Evolutionary conservation across 768 basidiomycete species (phyloP).

Genomic region (Tylopilus sp.): DNA sequence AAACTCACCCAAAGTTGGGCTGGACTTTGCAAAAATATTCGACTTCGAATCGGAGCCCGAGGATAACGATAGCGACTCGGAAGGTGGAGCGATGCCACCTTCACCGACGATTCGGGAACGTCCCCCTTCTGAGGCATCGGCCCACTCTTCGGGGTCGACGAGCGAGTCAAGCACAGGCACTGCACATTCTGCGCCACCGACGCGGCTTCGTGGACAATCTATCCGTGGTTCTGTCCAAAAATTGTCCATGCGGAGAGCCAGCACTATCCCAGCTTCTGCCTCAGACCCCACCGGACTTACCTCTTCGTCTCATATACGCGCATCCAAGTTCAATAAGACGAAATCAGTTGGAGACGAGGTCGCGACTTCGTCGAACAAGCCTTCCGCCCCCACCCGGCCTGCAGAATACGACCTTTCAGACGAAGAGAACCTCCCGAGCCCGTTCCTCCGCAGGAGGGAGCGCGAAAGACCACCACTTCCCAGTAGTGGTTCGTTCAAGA

Average conservation of each 20-base stretch:
- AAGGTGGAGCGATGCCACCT: conserved; percentile 35
- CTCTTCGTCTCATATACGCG: conserved; percentile 17
- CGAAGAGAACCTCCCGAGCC: conserved; percentile 84
- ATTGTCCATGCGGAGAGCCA: conserved; percentile 21
- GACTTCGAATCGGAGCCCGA: conserved; percentile 46
- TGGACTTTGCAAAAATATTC: conserved; percentile 78
- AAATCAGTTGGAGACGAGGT: conserved; percentile 2
- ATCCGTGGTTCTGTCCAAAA: conserved; percentile 42
- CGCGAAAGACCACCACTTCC: conserved; percentile 27
- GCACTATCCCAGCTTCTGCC: conserved; percentile 34
- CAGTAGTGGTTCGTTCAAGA: conserved; percentile 11
- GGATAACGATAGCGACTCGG: conserved; percentile 31
- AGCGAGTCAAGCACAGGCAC: conserved; percentile 17
- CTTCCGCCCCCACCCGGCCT: conserved; percentile 20
- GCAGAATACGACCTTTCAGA: conserved; percentile 67
- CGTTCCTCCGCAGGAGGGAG: conserved; percentile 65
- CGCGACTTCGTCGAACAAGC: conserved; percentile 7
- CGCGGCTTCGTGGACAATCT: conserved; percentile 55
- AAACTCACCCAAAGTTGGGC: conserved; percentile 63
- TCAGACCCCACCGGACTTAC: conserved; percentile 39
- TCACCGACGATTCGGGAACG: conserved; percentile 48
- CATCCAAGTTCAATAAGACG: conserved; percentile 16
- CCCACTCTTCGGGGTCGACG: conserved; percentile 28
- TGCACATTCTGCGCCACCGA: conserved; percentile 35
- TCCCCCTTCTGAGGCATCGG: conserved; percentile 28